Conservation (phyloP, 1,284 basidiomycete genomes). For the Papiliotrema nemorosa region DNA sequence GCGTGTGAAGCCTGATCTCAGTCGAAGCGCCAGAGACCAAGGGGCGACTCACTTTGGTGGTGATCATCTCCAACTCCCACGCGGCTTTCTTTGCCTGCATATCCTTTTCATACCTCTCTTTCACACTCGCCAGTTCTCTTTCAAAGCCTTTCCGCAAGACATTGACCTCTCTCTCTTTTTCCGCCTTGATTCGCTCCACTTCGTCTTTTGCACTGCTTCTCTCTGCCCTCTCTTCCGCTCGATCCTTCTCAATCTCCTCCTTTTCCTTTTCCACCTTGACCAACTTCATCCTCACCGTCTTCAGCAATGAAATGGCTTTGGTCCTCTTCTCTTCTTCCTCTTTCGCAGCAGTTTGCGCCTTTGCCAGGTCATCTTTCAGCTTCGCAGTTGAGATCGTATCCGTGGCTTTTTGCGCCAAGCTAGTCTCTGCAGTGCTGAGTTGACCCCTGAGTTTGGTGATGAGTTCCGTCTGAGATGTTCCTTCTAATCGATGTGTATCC, state of each 20-base stretch:
- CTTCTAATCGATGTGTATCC: slow-evolving; percentile 74
- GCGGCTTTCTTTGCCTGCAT: slow-evolving; percentile 62
- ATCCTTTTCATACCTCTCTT: slow-evolving; percentile 72
- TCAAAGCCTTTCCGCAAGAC: slow-evolving; percentile 70
- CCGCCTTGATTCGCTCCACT: slow-evolving; percentile 52
- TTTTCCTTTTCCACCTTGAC: slow-evolving; percentile 89
- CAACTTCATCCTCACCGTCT: slow-evolving; percentile 86
- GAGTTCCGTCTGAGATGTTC: slow-evolving; percentile 66
- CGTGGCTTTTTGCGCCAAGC: slow-evolving; percentile 50
- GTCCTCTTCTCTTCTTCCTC: slow-evolving; percentile 93
- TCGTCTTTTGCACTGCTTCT: slow-evolving; percentile 51
- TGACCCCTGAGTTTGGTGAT: slow-evolving; percentile 68
- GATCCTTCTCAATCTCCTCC: slow-evolving; percentile 62
- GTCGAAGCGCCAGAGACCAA: background rate
- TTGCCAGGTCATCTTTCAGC: slow-evolving; percentile 61
- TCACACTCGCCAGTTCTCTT: slow-evolving; percentile 62
- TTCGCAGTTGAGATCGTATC: slow-evolving; percentile 58
- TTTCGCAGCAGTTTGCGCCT: slow-evolving; percentile 62
- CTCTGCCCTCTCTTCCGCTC: slow-evolving; percentile 64
- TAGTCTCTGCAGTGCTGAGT: slow-evolving; percentile 64
- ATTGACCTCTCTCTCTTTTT: slow-evolving; percentile 68
- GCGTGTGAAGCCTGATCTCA: slow-evolving; percentile 60
- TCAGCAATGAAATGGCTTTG: slow-evolving; percentile 85
- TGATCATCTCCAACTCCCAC: slow-evolving; percentile 70
- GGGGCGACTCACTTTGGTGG: slow-evolving; percentile 60